Evolutionary conservation across 805 yeast species (phyloP).

Genomic region (Kuraishia floccosa): DNA sequence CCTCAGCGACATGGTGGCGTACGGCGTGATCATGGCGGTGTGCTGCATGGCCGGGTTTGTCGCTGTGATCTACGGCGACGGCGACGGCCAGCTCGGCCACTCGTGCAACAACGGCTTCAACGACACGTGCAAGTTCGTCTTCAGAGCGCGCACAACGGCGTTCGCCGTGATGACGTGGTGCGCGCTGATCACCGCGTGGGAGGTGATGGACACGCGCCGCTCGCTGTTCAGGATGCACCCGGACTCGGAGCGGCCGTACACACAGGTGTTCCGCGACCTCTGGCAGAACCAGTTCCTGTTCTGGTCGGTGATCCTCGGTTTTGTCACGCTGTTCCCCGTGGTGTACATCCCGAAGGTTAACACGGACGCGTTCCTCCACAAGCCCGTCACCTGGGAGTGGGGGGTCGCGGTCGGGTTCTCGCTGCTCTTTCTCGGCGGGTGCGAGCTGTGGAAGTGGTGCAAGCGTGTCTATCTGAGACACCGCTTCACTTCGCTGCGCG

Average conservation of each 20-base stretch:
- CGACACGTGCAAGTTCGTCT: conserved; percentile 49
- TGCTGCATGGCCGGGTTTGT: conserved; percentile 60
- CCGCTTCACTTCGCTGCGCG: conserved; percentile 15
- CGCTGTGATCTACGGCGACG: conserved; percentile 54
- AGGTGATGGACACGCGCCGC: conserved; percentile 59
- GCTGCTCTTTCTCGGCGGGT: conserved; percentile 41
- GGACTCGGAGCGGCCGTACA: conserved; percentile 46
- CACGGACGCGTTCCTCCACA: conserved; percentile 61
- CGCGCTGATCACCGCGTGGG: conserved; percentile 76
- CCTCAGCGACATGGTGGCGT: conserved; percentile 55
- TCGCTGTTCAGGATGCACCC: conserved; percentile 67
- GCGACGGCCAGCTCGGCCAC: conserved; percentile 52
- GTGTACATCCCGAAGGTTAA: conserved; percentile 86
- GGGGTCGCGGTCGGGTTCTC: conserved; percentile 57
- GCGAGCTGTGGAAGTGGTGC: conserved; percentile 56
- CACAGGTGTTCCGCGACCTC: conserved; percentile 50
- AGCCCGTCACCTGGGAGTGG: conserved; percentile 71
- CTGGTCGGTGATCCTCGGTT: conserved; percentile 71
- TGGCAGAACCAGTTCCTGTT: conserved; percentile 70
- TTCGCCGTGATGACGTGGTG: conserved; percentile 85
- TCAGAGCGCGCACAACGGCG: conserved; percentile 64
- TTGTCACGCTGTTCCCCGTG: conserved; percentile 66
- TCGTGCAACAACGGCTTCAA: conserved; percentile 42
- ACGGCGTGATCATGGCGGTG: conserved; percentile 66
- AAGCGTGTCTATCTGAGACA: conserved; percentile 47